These are phyloP conservation scores for Phyllachora maydis DNA, from an alignment of 2,329 filamentous ascomycete species.

Conservation along the genomic window DNA sequence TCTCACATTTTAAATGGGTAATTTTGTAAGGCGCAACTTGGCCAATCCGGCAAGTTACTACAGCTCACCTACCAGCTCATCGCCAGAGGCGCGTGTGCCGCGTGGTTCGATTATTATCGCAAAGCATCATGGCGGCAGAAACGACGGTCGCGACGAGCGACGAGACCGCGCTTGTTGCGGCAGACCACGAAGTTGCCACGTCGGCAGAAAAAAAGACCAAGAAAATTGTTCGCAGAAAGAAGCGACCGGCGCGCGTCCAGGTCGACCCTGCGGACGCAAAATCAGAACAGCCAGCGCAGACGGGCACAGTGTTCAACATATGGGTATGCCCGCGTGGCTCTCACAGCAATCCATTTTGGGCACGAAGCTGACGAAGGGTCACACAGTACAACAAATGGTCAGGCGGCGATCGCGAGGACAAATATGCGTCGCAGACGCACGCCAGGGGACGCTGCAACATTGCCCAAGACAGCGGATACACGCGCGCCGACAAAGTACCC, in stretches of 20 bases:
- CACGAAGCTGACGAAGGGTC: too few relatives aligned
- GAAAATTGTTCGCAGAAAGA: slow-evolving; percentile 82
- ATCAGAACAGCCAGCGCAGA: slow-evolving; percentile 73
- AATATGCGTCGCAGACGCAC: slow-evolving; percentile 62
- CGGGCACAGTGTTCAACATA: slow-evolving; percentile 90
- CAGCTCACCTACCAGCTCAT: too few relatives aligned
- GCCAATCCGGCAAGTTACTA: too few relatives aligned
- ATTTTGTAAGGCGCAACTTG: too few relatives aligned
- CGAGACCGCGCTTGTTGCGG: slow-evolving; percentile 14
- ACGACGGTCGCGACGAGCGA: too few relatives aligned
- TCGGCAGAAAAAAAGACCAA: slow-evolving; percentile 48
- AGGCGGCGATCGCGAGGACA: slow-evolving; percentile 85
- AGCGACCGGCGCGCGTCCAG: slow-evolving; percentile 73
- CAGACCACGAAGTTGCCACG: slow-evolving; percentile 21
- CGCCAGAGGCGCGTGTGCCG: background rate
- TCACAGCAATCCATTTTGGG: too few relatives aligned
- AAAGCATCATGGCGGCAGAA: too few relatives aligned
- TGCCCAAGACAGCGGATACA: slow-evolving; percentile 59
- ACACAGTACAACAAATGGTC: slow-evolving; percentile 99
- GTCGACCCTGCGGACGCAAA: slow-evolving; percentile 71
- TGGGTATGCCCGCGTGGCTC: too few relatives aligned
- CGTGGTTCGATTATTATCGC: background rate
- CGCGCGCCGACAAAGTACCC: slow-evolving; percentile 51
- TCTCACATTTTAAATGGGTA: too few relatives aligned
- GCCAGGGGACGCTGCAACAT: slow-evolving; percentile 79